Percentiles rank a stretch among this genome's conserved stretches.
These are phyloP conservation scores for Neoboletus subvelutipes DNA, from an alignment of 768 basidiomycete species.

Conservation along the genomic window DNA sequence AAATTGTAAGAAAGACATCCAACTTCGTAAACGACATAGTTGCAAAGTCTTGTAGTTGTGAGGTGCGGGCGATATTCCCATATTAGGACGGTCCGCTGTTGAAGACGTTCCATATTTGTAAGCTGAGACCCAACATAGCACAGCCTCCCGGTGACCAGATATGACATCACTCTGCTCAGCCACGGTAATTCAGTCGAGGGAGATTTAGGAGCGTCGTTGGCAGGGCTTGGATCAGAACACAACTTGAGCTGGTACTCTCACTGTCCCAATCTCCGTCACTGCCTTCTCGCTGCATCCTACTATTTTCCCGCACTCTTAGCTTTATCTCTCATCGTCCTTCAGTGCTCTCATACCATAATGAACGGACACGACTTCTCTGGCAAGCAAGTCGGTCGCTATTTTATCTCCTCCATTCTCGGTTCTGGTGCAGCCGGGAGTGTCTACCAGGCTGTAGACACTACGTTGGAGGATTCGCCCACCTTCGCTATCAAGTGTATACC, in stretches of 20 bases:
- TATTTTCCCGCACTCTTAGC: neutral
- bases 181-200: neutral
- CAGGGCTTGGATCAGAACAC: no score
- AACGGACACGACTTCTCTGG: slow-evolving; percentile 47
- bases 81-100: neutral
- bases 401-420: slow-evolving; percentile 63
- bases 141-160: neutral
- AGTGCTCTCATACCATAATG: neutral
- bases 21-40: no score
- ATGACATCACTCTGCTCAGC: neutral
- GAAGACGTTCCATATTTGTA: neutral
- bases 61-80: neutral
- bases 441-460: slow-evolving; percentile 64
- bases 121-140: neutral
- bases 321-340: neutral
- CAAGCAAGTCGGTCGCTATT: slow-evolving; percentile 54
- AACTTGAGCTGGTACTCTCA: neutral
- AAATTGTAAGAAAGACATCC: no score
- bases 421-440: slow-evolving; percentile 77
- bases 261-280: neutral
- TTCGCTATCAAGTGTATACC: slow-evolving; percentile 78
- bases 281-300: neutral
- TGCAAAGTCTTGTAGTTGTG: no score
- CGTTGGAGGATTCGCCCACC: slow-evolving; percentile 37
- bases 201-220: neutral